Evolutionary conservation across 495 filamentous ascomycete species (phyloP), one percentile per base, ranked within the genome.

Genomic region (Penicillium taxi): DNA sequence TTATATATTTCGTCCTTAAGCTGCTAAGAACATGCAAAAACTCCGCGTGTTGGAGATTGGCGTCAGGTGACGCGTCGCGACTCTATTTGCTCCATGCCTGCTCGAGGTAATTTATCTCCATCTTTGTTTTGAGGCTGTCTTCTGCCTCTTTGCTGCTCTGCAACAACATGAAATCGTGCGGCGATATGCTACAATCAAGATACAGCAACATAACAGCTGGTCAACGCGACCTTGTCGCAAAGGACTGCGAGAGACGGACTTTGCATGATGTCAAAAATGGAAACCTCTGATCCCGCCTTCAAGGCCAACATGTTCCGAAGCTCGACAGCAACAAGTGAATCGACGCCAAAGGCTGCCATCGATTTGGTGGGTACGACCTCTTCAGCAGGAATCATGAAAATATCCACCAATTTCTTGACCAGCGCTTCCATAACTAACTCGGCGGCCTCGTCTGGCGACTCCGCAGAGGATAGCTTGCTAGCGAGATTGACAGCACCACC

Each of bases 321-420:
- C 21, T 35, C 32, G 5, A 35, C 32, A 35, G 32, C 32, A 23
- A 25, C 23, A 16, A 35, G 32, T 7, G 32, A 35, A 15, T 35
- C 32, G 8, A 35, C 20, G 5, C 32, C 32, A 25, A 24, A 24
- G 3, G 13, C 32, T 17, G 32, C 13, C 20, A 25, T 12, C 20
- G 20, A 13, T 9, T 24, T 35, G 7, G 20, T 9, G 5, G 21
- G 12, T 2, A 15, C 20, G 21, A 35, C 16, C 21, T 35, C 20
- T 9, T 23, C 23, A 9, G 11, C 32, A 25, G 12, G 32, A 17
- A 31, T 31, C 12, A 31, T 31, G 13, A 15, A 15, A 9, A 31
- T 31, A 16, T 25, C 20, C 12, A 13, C 20, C 3, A 35, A 25
- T 25, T 35, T 25, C n/a, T 23, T 25, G 13, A 16, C 32, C 20